phyloP scores from a whole-genome alignment of 2,329 filamentous ascomycete species.

The Aspergillus quadricinctus region DNA sequence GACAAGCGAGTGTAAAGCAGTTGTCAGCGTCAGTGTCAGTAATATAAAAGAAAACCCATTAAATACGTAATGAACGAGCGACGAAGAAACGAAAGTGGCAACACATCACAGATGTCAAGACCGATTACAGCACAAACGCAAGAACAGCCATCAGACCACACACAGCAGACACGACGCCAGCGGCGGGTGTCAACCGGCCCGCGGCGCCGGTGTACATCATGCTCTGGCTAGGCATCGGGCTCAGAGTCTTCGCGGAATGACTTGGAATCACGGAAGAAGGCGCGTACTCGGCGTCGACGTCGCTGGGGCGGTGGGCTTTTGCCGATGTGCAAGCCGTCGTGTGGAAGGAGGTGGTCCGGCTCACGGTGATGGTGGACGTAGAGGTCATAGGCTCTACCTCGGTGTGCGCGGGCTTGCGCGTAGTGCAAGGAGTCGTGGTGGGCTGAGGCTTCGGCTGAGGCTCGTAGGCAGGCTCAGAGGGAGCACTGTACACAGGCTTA shows the following conservation, averaged over 20 bases:
- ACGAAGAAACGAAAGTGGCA: neutral
- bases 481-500: too few species aligned
- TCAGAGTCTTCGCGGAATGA: slow-evolving; percentile 22
- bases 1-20: neutral
- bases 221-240: slow-evolving; percentile 34
- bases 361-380: slow-evolving; percentile 9
- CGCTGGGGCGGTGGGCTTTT: slow-evolving; percentile 36
- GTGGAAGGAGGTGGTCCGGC: slow-evolving; percentile 13
- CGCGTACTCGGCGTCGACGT: slow-evolving; percentile 41
- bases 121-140: slow-evolving; percentile 25
- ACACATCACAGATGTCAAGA: neutral
- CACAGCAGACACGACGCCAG: slow-evolving; percentile 19
- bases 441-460: too few species aligned
- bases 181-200: slow-evolving; percentile 11
- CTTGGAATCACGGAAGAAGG: neutral
- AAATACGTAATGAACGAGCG: neutral
- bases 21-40: too few species aligned
- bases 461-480: too few species aligned
- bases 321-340: neutral
- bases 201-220: slow-evolving; percentile 23
- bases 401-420: neutral
- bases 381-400: neutral
- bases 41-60: neutral
- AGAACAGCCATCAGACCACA: slow-evolving; percentile 24
- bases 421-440: neutral